Percentiles rank a stretch among this genome's conserved stretches.
These are phyloP conservation scores for Mariannaea elegans DNA, from an alignment of 2,329 filamentous ascomycete species.

Conservation along the genomic window DNA sequence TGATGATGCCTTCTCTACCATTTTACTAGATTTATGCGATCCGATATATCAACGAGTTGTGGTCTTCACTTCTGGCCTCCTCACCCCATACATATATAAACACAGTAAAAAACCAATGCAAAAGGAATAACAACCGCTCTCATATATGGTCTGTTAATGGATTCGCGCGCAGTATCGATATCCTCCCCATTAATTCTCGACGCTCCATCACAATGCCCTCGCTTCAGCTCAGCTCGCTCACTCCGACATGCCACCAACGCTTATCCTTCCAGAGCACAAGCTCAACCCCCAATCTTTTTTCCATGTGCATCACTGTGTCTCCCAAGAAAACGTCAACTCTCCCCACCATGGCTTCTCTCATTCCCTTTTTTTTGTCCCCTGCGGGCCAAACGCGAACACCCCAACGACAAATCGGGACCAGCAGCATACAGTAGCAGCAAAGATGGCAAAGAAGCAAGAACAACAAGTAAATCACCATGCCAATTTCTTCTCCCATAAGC, in stretches of 20 bases:
- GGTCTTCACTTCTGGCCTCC: no score
- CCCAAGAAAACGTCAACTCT: no score
- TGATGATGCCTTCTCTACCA: no score
- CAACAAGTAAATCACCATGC: neutral
- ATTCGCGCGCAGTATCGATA: conserved; percentile 35
- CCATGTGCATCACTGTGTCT: no score
- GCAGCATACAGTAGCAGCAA: neutral
- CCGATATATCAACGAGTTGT: no score
- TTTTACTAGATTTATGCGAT: no score
- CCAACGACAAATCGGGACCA: neutral
- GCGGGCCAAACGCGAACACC: neutral
- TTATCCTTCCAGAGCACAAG: neutral
- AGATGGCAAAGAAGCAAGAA: conserved; percentile 5
- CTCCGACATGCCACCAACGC: neutral
- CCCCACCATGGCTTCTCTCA: neutral
- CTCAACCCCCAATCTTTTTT: neutral
- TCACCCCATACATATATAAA: neutral
- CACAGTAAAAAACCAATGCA: neutral
- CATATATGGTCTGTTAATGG: conserved; percentile 27
- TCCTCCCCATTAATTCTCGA: conserved; percentile 36
- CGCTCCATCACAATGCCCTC: conserved; percentile 31
- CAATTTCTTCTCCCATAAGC: conserved; percentile 6
- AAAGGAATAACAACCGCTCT: conserved; percentile 20
- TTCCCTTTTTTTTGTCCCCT: neutral
- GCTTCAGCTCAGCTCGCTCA: neutral